Percentiles rank a stretch among this genome's conserved stretches.
Conservation (phyloP, 768 basidiomycete genomes). For the Tricholoma furcatifolium region DNA sequence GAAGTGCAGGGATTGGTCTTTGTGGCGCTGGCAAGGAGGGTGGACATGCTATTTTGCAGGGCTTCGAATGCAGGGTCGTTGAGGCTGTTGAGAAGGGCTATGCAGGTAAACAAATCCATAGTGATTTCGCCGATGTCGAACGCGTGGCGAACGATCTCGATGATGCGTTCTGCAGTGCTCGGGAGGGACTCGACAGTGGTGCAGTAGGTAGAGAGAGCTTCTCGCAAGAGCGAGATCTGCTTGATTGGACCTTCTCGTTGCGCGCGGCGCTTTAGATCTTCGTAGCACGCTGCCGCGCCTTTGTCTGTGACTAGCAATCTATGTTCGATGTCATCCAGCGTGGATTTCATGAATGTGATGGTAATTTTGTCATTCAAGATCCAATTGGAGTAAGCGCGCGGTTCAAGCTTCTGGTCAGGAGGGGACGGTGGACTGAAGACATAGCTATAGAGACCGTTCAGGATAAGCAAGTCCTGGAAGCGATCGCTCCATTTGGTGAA, state of each 20-base stretch:
- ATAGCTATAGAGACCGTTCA: neutral
- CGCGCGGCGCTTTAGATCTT: neutral
- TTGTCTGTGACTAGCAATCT: neutral
- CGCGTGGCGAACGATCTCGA: neutral
- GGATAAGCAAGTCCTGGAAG: neutral
- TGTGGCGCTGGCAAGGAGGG: neutral
- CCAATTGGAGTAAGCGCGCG: neutral
- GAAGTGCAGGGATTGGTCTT: constrained; percentile 9
- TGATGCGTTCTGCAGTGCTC: neutral
- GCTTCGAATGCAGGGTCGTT: no score
- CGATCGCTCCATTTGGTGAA: neutral
- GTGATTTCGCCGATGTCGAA: no score
- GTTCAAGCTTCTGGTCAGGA: neutral
- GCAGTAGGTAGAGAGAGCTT: neutral
- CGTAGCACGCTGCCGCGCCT: neutral
- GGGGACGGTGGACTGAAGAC: neutral
- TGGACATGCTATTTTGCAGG: neutral
- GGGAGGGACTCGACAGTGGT: neutral
- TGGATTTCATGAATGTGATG: neutral
- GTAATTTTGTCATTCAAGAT: neutral
- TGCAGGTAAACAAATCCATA: neutral
- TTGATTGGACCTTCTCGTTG: constrained; percentile 1
- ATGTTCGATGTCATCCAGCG: neutral
- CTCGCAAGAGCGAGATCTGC: neutral
- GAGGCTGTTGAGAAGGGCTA: constrained; percentile 1